phyloP scores from a whole-genome alignment of 1,284 basidiomycete species.

The Sanghuangporus baumii region DNA sequence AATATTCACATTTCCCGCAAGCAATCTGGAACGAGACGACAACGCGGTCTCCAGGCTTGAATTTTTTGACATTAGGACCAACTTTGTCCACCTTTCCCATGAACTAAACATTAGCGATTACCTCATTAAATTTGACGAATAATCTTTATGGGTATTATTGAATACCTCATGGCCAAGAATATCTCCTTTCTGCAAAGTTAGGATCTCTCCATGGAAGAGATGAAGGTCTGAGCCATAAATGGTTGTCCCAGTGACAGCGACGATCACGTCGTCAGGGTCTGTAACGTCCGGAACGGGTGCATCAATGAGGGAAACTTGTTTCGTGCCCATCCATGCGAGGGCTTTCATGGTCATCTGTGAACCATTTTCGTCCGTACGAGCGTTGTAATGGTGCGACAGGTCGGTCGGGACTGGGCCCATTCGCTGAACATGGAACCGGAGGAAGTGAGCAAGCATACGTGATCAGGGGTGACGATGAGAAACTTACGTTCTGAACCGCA shows the following conservation, averaged over 20 bases:
- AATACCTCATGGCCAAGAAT: constrained; percentile 68
- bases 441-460: neutral
- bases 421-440: constrained; percentile 23
- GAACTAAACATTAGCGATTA: constrained; percentile 36
- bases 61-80: constrained; percentile 55
- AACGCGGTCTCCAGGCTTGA: constrained; percentile 60
- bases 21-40: constrained; percentile 76
- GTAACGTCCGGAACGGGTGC: constrained; percentile 63
- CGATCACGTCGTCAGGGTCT: constrained; percentile 59
- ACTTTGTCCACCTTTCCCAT: constrained; percentile 66
- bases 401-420: constrained; percentile 40
- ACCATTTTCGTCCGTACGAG: constrained; percentile 36
- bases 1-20: constrained; percentile 71
- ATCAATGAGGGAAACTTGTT: constrained; percentile 37
- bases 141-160: neutral
- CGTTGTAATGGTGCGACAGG: constrained; percentile 44
- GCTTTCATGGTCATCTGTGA: constrained; percentile 52
- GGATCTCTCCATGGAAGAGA: constrained; percentile 59
- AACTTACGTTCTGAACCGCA: constrained; percentile 30
- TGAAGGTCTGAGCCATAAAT: constrained; percentile 70
- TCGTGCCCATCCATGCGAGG: constrained; percentile 61
- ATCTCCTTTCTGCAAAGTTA: constrained; percentile 60
- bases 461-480: neutral
- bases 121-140: neutral
- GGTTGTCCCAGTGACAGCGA: constrained; percentile 66